Base-by-base conservation (phyloP, 495 filamentous ascomycete genomes). In the Penicillium silybi region DNA sequence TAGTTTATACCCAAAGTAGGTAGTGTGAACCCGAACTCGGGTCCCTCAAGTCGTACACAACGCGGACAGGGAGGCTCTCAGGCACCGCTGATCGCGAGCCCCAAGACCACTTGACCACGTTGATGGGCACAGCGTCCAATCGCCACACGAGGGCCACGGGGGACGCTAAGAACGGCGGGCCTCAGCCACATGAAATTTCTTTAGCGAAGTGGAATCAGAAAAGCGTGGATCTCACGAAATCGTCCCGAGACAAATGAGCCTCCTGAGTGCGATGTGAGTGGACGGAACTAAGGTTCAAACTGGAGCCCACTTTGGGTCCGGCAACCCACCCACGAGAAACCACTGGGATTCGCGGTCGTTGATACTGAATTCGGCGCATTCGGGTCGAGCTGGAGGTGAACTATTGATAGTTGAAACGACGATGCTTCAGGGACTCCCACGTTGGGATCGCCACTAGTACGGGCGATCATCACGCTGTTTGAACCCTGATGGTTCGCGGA, bases 401-500 rank as follows among this genome's bases (percentile, higher is more conserved):
- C 48, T 46, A 47, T 44, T 53, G 53, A 49, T 39, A 48, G 32
- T 40, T 47, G 34, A 59, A 53, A 50, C 29, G 11, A 13, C 29
- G 11, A 13, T 10, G 29, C 29, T 13, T 32, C 29, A 13, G 29
- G 4, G 29, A 32, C 29, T 32, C 3, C 10, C 29, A 32, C 10
- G 29, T 15, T 32, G 51, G 46, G 65, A 70, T 70, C 67, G 59
- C 46, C 65, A 54, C 54, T 63, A 61, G 56, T 52, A 41, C 41
- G 52, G 64, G 37, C 56, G 62, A 71, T 71, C 65, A 56, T 50
- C 53, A 52, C 56, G 54, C 51, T 55, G 58, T 56, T 45, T 15
- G 49, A 50, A 32, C 51, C 32, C 29, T 29, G 26, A 1, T 29
- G 10, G 25, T 10, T 49, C 10, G 13, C 44, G 13, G 25, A 10